Base-by-base conservation (phyloP, 2,329 filamentous ascomycete genomes). In the Fusarium tjaetaba region DNA sequence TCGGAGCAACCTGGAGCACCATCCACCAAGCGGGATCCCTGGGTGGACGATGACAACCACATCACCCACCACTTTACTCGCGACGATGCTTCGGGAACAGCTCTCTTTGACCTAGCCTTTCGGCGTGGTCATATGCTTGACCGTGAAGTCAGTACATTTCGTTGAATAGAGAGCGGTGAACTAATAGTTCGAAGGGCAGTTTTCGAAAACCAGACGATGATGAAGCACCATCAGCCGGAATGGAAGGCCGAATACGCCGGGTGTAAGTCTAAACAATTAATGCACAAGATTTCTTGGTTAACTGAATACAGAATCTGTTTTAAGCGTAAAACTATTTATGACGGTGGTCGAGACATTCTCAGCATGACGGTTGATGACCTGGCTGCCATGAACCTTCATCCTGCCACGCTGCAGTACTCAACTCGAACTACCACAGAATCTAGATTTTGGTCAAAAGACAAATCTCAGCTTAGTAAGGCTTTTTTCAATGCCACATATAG, bases 381-480 rank as follows among this genome's bases (percentile, higher is more conserved):
- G 11, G 78, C 79, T 15, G 79, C 78, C 18, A 80, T 84, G 74
- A 72, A 80, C n/a, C 71, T 84, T 45, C 82, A 84, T 56, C 82
- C 82, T 11, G 82, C 82, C 14, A 84, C 82, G 2, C 77, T 84
- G 15, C 82, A 83, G 66, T 83, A 84, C 61, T 79, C 82, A 34
- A 80, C 81, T 10, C 79, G 82, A 10, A 79, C 79, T n/a, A 82
- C 81, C 4, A 83, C 82, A 41, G 82, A 84, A 68, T 83, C 81
- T 15, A 80, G 81, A 38, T 83, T 83, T 60, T 84, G 82, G 82
- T 83, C 82, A 38, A 80, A 80, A 26, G 80, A 82, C 39, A 78
- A 79, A 45, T 80, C 80, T 15, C 81, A 81, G 34, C 68, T 84
- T 56, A 84, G 81, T 81, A 32, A 55, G 70, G 49, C 42, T 10